These are phyloP conservation scores for Pholiota conissans DNA, from an alignment of 768 basidiomycete genomes.

Conservation along the genomic window DNA sequence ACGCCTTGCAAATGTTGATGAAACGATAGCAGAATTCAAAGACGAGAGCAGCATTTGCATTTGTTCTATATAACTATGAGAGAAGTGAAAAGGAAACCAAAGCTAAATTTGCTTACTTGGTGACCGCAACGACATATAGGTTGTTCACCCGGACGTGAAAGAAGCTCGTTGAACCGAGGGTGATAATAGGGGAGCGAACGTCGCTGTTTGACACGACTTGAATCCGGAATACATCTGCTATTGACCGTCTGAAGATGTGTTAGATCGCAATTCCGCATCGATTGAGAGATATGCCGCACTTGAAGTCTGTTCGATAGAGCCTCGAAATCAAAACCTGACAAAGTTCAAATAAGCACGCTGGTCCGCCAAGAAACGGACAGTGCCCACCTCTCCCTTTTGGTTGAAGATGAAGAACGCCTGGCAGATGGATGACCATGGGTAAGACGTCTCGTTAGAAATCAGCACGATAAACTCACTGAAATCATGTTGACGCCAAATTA, in stretches of 20 bases:
- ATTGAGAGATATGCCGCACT: constrained; percentile 51
- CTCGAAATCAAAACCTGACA: constrained; percentile 91
- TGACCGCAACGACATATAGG: constrained; percentile 92
- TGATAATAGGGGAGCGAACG: constrained; percentile 95
- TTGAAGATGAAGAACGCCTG: constrained; percentile 99
- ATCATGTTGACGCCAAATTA: constrained; percentile 17
- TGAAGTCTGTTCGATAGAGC: constrained; percentile 95
- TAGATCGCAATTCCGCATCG: constrained; percentile 7
- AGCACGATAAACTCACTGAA: constrained; percentile 15
- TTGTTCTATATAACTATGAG: constrained; percentile 57
- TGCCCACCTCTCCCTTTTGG: constrained; percentile 92
- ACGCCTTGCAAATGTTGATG: constrained; percentile 90
- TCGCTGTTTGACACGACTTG: constrained; percentile 98
- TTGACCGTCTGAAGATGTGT: constrained; percentile 69
- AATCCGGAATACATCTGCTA: constrained; percentile 97
- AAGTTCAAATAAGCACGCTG: background rate
- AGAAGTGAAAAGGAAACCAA: background rate
- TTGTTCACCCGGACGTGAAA: constrained; percentile 97
- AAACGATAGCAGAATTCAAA: constrained; percentile 99
- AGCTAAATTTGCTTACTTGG: constrained; percentile 76
- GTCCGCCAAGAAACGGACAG: background rate
- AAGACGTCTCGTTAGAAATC: background rate
- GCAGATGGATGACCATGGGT: background rate
- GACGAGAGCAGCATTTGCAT: constrained; percentile 95
- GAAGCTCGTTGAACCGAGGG: constrained; percentile 97